phyloP scores from a whole-genome alignment of 306 rosid species.

The Pyrus communis region DNA sequence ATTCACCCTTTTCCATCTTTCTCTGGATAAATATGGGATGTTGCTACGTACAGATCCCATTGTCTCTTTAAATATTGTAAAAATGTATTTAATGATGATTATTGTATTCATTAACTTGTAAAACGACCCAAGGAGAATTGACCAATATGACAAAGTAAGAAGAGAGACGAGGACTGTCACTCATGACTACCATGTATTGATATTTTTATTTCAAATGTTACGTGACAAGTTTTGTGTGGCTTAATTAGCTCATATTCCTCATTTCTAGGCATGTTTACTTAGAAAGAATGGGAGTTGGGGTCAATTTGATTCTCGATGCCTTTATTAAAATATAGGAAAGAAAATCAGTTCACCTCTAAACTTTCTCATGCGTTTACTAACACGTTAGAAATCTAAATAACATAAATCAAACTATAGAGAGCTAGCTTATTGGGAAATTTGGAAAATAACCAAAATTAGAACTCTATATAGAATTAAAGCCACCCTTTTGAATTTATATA shows the following conservation, averaged over 20 bases:
- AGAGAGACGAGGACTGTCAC: background rate
- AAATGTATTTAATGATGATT: background rate
- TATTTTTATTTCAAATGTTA: no score
- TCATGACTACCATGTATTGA: background rate
- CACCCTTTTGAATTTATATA: no score
- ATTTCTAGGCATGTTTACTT: background rate
- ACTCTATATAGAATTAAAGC: no score
- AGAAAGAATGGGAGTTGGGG: constrained; percentile 8
- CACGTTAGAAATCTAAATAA: no score
- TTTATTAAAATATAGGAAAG: background rate
- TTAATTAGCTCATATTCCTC: background rate
- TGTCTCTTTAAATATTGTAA: background rate
- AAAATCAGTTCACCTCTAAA: no score
- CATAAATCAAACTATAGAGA: no score
- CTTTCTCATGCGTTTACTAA: no score
- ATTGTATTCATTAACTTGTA: background rate
- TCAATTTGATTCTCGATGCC: background rate
- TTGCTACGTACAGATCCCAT: background rate
- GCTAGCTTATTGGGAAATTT: background rate
- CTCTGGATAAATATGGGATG: constrained; percentile 7
- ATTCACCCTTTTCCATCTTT: background rate
- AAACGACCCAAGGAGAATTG: constrained; percentile 26
- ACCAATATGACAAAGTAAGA: background rate
- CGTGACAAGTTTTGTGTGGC: background rate
- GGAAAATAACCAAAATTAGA: no score